Conservation (phyloP, 2,329 filamentous ascomycete genomes). For the Apiospora rasikravindrae region DNA sequence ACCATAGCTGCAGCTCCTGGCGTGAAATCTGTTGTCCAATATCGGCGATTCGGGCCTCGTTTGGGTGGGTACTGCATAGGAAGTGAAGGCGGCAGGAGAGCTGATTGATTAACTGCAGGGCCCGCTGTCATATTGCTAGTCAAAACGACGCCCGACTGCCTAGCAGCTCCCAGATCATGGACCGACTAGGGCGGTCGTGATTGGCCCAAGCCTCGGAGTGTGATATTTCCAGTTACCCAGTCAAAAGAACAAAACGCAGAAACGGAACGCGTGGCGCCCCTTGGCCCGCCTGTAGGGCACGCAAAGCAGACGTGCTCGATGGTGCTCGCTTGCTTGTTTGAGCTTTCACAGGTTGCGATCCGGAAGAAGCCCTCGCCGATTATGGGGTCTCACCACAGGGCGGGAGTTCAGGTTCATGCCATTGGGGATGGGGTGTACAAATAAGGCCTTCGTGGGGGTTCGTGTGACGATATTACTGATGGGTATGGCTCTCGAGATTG, state of each 20-base stretch:
- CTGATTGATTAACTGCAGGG: constrained; percentile 11
- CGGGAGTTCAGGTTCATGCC: not conserved
- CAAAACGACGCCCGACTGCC: not conserved
- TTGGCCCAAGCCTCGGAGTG: not conserved
- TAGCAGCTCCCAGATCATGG: not conserved
- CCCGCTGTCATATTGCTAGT: not conserved
- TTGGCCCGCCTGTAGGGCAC: not conserved
- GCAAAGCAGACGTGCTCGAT: not conserved
- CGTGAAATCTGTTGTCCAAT: not conserved
- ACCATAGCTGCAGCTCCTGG: not conserved
- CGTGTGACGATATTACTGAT: not conserved
- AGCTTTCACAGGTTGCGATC: not conserved
- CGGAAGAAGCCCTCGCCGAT: not conserved
- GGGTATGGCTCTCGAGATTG: not conserved
- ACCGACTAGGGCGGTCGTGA: not conserved
- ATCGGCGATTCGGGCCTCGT: constrained; percentile 12
- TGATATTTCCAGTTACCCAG: not conserved
- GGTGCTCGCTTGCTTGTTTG: not conserved
- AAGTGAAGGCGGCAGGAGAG: not conserved
- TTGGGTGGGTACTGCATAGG: not conserved
- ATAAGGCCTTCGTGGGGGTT: constrained; percentile 1
- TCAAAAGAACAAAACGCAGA: not conserved
- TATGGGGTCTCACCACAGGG: not conserved
- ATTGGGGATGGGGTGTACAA: not conserved
- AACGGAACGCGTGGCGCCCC: constrained; percentile 7